phyloP scores from a whole-genome alignment of 164 flowering plant species.

The Vitis labrusca region DNA sequence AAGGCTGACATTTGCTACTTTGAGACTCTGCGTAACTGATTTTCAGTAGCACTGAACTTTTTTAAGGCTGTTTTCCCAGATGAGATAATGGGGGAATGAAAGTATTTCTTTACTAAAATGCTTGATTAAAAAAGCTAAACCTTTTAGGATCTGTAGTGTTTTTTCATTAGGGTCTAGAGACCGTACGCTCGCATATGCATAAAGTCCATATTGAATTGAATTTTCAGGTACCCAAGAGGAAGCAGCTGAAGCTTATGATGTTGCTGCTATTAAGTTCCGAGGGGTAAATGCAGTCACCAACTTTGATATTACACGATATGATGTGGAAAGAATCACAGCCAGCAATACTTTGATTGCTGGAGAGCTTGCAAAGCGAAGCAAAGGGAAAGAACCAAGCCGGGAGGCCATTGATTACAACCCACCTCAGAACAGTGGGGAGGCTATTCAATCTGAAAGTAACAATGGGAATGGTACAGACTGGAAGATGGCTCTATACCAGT shows the following conservation, averaged over 20 bases:
- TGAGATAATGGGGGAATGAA: background rate
- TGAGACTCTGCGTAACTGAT: slow-evolving; percentile 4
- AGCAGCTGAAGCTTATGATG: slow-evolving; percentile 78
- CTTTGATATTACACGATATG: slow-evolving; percentile 62
- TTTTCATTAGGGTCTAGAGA: too few species aligned
- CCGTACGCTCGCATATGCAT: too few species aligned
- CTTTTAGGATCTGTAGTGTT: too few species aligned
- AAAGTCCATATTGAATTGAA: background rate
- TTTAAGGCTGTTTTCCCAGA: slow-evolving; percentile 22
- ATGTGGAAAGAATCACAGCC: slow-evolving; percentile 57
- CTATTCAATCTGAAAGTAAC: slow-evolving; percentile 19
- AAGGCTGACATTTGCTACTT: slow-evolving; percentile 22
- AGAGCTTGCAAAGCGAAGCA: slow-evolving; percentile 53
- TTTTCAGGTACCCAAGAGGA: slow-evolving; percentile 72
- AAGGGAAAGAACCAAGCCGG: slow-evolving; percentile 18
- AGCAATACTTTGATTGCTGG: slow-evolving; percentile 64
- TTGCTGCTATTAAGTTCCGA: slow-evolving; percentile 76
- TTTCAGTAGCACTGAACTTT: slow-evolving; percentile 5
- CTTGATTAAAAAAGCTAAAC: too few species aligned
- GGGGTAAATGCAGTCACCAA: slow-evolving; percentile 71
- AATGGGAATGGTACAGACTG: slow-evolving; percentile 35
- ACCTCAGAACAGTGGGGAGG: slow-evolving; percentile 20
- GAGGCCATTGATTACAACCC: slow-evolving; percentile 6
- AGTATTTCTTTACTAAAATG: background rate
- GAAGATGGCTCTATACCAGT: slow-evolving; percentile 43